A percentile compares a stretch with the other conserved stretches of the same genome.
These are phyloP conservation scores for Salix exigua DNA, from an alignment of 345 rosid genomes.

Conservation along the genomic window DNA sequence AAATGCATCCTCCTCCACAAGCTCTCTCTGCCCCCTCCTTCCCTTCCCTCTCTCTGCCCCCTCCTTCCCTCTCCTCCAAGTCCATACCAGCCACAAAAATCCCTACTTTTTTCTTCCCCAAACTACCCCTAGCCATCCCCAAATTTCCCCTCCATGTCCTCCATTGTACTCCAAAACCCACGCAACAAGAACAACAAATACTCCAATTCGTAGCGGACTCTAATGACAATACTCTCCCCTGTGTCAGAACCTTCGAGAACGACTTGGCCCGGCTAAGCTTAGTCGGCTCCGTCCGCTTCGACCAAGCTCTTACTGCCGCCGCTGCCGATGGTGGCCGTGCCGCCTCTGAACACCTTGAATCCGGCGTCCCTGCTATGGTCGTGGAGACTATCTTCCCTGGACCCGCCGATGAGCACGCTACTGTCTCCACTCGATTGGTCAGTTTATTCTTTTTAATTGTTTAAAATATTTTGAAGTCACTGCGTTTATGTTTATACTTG, in stretches of 20 bases:
- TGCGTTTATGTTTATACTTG: no score
- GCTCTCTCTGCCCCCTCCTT: not conserved
- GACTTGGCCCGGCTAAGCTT: constrained; percentile 62
- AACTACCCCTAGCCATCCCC: constrained; percentile 3
- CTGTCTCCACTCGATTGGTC: constrained; percentile 77
- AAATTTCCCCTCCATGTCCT: constrained; percentile 19
- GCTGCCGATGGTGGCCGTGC: constrained; percentile 90
- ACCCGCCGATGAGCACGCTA: constrained; percentile 46
- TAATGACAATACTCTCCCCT: constrained; percentile 54
- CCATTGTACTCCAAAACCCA: constrained; percentile 24
- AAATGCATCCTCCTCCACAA: not conserved
- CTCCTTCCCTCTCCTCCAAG: not conserved
- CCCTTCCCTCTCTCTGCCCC: not conserved
- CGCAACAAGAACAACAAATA: constrained; percentile 36
- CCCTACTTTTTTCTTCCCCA: constrained; percentile 1
- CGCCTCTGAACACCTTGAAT: constrained; percentile 61
- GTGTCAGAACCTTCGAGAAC: constrained; percentile 77
- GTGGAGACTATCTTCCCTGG: constrained; percentile 83
- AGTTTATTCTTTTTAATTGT: constrained; percentile 5
- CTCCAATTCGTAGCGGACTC: constrained; percentile 63
- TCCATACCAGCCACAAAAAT: not conserved
- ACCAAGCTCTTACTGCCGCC: constrained; percentile 83
- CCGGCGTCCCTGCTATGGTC: constrained; percentile 67
- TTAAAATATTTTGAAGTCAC: not conserved
- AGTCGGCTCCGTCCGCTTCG: constrained; percentile 68